These are phyloP conservation scores for Phytophthora kernoviae DNA, from an alignment of 352 stramenopile species.

Conservation along the genomic window DNA sequence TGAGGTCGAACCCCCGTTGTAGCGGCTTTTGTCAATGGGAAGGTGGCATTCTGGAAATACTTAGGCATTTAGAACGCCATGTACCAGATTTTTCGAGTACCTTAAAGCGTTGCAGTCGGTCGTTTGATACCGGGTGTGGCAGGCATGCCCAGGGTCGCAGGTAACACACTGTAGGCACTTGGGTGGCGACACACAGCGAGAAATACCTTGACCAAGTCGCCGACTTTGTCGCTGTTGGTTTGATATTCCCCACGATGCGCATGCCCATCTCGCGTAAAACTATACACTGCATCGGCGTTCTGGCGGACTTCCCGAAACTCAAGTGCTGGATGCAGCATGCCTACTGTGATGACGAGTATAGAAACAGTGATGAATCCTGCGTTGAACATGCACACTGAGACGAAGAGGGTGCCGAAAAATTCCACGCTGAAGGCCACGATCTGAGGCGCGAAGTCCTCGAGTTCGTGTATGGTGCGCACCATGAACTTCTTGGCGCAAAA, in stretches of 20 bases:
- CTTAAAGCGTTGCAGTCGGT: not conserved
- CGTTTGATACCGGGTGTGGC: not conserved
- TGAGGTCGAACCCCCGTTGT: not conserved
- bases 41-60: too few species aligned
- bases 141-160: conserved; percentile 10
- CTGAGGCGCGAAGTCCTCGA: conserved; percentile 22
- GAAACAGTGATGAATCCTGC: conserved; percentile 14
- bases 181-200: too few species aligned
- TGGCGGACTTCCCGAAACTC: conserved; percentile 15
- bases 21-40: too few species aligned
- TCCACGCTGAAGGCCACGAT: conserved; percentile 21
- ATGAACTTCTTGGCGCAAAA: conserved; percentile 14
- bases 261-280: conserved; percentile 1
- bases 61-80: too few species aligned
- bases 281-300: conserved; percentile 6
- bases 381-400: conserved; percentile 25
- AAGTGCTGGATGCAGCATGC: conserved; percentile 10
- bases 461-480: conserved; percentile 2
- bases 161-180: too few species aligned
- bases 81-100: not conserved
- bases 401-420: conserved; percentile 29
- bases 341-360: conserved; percentile 7
- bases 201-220: not conserved
- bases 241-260: too few species aligned
- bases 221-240: not conserved